Conservation (phyloP, 805 yeast genomes). For the Metschnikowia borealis region DNA sequence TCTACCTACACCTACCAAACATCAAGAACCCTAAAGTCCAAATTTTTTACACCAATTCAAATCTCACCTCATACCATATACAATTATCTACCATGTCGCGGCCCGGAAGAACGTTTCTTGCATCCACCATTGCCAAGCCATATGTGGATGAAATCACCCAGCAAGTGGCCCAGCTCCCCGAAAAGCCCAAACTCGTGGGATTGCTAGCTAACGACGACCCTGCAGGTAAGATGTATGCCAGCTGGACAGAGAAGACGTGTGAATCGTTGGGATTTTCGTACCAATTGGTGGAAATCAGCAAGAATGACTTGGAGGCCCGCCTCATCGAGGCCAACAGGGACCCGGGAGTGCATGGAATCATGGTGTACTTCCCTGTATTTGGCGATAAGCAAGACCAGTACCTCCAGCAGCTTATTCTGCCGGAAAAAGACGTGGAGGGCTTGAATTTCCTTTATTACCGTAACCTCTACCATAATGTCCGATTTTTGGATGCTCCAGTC, state of each 20-base stretch:
- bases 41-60: no score
- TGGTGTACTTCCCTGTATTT: slow-evolving; percentile 96
- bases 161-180: slow-evolving; percentile 49
- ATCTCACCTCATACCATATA: no score
- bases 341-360: slow-evolving; percentile 77
- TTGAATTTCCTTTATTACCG: slow-evolving; percentile 85
- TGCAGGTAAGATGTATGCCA: slow-evolving; percentile 92
- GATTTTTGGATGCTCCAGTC: slow-evolving; percentile 72
- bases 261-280: slow-evolving; percentile 81
- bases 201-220: slow-evolving; percentile 91
- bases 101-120: slow-evolving; percentile 76
- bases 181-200: slow-evolving; percentile 80
- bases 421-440: slow-evolving; percentile 95
- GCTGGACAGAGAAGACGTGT: slow-evolving; percentile 92
- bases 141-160: slow-evolving; percentile 67
- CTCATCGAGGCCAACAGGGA: slow-evolving; percentile 81
- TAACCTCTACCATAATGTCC: slow-evolving; percentile 89
- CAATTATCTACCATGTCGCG: slow-evolving; percentile 16
- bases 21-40: no score
- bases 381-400: slow-evolving; percentile 95
- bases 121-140: slow-evolving; percentile 81
- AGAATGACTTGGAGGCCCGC: slow-evolving; percentile 81
- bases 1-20: neutral
- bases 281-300: slow-evolving; percentile 67
- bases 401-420: slow-evolving; percentile 86